These are phyloP conservation scores for Ambrosia hybrid DNA, from an alignment of 140 eudicot species.

Conservation along the genomic window DNA sequence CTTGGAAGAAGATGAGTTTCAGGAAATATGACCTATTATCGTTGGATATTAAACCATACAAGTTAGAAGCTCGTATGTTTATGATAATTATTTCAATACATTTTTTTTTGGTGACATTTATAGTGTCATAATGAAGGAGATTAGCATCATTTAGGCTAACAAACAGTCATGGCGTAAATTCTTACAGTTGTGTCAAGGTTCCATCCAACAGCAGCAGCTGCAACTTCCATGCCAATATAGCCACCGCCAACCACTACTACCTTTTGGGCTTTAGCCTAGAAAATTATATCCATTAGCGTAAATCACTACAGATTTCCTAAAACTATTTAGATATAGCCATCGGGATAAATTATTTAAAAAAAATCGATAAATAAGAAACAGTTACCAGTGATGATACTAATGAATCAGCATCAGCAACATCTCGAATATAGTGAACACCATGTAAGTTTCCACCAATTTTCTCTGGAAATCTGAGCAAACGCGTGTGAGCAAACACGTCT, in stretches of 20 bases:
- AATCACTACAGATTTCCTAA: background rate
- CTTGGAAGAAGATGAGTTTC: conserved; percentile 78
- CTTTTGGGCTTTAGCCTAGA: conserved; percentile 71
- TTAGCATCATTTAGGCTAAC: too few relatives aligned
- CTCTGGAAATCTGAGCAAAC: conserved; percentile 78
- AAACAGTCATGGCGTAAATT: background rate
- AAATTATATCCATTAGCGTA: conserved; percentile 5
- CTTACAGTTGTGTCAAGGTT: conserved; percentile 94
- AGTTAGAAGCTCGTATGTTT: conserved; percentile 6
- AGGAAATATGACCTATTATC: conserved; percentile 72
- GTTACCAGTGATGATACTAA: conserved; percentile 79
- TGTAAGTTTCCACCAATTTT: conserved; percentile 87
- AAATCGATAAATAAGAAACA: conserved; percentile 14
- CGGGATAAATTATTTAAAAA: background rate
- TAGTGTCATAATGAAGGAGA: too few relatives aligned
- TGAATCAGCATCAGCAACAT: conserved; percentile 92
- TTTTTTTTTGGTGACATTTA: background rate
- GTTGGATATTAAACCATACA: background rate
- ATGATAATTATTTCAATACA: background rate
- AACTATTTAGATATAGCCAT: background rate
- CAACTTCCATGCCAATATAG: conserved; percentile 99
- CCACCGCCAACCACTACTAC: conserved; percentile 99
- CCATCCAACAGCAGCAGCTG: conserved; percentile 97
- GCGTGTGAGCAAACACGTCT: conserved; percentile 28
- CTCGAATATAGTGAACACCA: conserved; percentile 95